Evolutionary conservation across 176 grass and related monocot genomes (phyloP).

Genomic region (Rhynchospora breviuscula): DNA sequence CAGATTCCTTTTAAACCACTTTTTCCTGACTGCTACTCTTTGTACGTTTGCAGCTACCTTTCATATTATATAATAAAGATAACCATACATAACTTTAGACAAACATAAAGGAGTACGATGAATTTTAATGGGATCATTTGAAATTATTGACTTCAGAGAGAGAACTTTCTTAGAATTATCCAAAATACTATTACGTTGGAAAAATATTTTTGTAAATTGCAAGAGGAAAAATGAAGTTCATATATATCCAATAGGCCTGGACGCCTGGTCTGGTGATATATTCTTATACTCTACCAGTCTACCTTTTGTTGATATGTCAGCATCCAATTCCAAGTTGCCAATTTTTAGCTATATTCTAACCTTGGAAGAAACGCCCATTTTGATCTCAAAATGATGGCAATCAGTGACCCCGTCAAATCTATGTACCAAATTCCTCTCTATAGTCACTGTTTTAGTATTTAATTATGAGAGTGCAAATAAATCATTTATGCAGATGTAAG

Average conservation of each 20-base stretch:
- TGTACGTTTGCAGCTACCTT: background rate
- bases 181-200: background rate
- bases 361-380: constrained; percentile 4
- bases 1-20: background rate
- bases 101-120: background rate
- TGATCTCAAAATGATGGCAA: background rate
- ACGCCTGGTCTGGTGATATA: background rate
- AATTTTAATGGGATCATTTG: background rate
- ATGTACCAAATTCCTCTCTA: background rate
- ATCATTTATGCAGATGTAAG: background rate
- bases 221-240: background rate
- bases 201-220: background rate
- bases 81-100: background rate
- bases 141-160: background rate
- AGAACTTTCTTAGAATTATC: background rate
- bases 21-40: background rate
- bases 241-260: background rate
- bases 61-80: background rate
- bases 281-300: background rate
- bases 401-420: background rate
- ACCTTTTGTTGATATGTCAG: constrained; percentile 6
- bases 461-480: background rate
- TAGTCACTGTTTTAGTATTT: constrained; percentile 13
- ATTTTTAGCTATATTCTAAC: constrained; percentile 7
- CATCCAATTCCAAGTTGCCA: background rate